A percentile compares a stretch with the other conserved stretches of the same genome.
phyloP scores from a whole-genome alignment of 306 rosid genomes.

The Acacia melanoxylon region DNA sequence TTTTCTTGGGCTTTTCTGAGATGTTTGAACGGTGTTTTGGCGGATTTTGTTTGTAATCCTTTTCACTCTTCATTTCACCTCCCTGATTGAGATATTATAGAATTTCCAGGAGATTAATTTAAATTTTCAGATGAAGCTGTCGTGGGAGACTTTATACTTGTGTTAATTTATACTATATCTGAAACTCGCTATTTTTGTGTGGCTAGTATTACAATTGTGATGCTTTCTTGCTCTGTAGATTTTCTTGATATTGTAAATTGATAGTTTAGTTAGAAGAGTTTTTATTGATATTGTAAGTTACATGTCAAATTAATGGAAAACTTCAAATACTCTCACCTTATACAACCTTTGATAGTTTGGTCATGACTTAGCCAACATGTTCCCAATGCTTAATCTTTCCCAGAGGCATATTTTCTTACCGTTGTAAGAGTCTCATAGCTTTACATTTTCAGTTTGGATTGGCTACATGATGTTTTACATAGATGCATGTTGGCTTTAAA shows the following conservation, averaged over 20 bases:
- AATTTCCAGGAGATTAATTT: neutral
- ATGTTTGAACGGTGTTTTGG: neutral
- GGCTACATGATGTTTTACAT: conserved; percentile 37
- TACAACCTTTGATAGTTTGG: neutral
- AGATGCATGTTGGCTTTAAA: conserved; percentile 37
- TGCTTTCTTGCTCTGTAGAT: neutral
- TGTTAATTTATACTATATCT: neutral
- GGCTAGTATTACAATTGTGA: neutral
- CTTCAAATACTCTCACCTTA: neutral
- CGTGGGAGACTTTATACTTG: neutral
- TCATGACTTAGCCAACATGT: neutral
- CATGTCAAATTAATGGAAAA: neutral
- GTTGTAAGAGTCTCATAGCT: conserved; percentile 5
- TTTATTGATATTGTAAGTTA: neutral
- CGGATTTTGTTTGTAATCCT: neutral
- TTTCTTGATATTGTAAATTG: neutral
- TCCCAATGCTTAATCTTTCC: conserved; percentile 14
- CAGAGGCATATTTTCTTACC: neutral
- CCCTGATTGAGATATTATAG: neutral
- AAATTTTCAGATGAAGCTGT: neutral
- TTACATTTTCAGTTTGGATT: conserved; percentile 34
- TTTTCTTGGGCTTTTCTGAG: neutral
- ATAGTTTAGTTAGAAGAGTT: neutral
- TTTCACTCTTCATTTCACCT: neutral
- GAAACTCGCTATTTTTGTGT: neutral